Percentiles rank a stretch among this genome's conserved stretches.
These are phyloP conservation scores for Aquilaria sinensis DNA, from an alignment of 345 rosid species.

Conservation along the genomic window DNA sequence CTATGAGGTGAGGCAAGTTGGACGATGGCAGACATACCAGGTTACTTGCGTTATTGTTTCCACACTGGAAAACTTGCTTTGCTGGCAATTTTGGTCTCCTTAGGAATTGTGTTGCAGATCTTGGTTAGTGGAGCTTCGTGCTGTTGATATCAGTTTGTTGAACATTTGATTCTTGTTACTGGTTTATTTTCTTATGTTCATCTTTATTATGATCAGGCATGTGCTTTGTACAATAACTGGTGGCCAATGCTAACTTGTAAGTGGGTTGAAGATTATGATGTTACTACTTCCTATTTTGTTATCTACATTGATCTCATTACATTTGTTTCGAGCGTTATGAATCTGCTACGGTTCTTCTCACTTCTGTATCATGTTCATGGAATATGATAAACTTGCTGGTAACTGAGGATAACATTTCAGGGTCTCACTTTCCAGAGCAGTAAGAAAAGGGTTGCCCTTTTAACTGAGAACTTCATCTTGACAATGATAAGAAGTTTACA, in stretches of 20 bases:
- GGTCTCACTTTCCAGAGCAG: too few species aligned
- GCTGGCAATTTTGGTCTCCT: slow-evolving; percentile 83
- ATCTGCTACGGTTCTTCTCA: too few species aligned
- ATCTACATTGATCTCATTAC: too few species aligned
- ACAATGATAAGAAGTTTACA: too few species aligned
- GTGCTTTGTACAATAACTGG: slow-evolving; percentile 92
- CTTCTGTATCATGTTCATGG: too few species aligned
- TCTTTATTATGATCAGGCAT: slow-evolving; percentile 53
- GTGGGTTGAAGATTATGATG: slow-evolving; percentile 13
- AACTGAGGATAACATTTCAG: too few species aligned
- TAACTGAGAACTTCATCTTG: too few species aligned
- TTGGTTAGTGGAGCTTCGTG: slow-evolving; percentile 43
- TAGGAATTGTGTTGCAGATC: slow-evolving; percentile 81
- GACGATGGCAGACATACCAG: slow-evolving; percentile 75
- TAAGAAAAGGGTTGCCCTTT: too few species aligned
- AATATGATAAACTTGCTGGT: too few species aligned
- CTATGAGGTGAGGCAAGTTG: slow-evolving; percentile 26
- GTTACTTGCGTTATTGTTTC: slow-evolving; percentile 67
- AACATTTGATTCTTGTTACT: not conserved
- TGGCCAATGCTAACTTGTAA: slow-evolving; percentile 95
- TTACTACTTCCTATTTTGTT: not conserved
- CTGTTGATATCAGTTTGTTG: not conserved
- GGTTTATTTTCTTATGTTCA: not conserved
- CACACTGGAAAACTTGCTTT: slow-evolving; percentile 74
- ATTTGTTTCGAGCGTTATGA: too few species aligned